Evolutionary conservation across 768 basidiomycete genomes (phyloP), one percentile per base, ranked within the genome.

Genomic region (Lactarius indigo): DNA sequence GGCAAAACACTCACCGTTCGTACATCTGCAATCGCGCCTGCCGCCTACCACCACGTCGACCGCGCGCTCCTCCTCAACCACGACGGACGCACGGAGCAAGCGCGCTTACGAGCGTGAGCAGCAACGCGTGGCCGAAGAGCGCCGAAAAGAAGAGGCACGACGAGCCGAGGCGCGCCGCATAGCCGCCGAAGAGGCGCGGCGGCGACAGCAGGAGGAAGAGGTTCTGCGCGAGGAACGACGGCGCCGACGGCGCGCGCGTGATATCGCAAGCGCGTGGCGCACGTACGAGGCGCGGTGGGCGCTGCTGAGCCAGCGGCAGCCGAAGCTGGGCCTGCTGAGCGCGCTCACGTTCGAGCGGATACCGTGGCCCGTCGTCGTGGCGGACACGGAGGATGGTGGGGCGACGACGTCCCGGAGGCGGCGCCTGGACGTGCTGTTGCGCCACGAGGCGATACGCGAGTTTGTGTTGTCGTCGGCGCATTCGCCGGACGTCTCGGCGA

Each of bases 391-490:
- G 12, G 35, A 37, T 0, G 0, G 35, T 12, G 35, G 35, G 35
- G 33, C 33, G 31, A 31, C 31, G 33, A 35, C 47, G 47, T 0
- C 47, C 23, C 75, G 78, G 3, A 82, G 30, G 23, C 57, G 13
- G 18, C 57, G 13, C 13, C 26, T 58, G 17, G 65, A 80, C 33
- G 85, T 84, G 61, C 78, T 93, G 61, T 78, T 93, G 64, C 80
- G 80, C 20, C 76, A 82, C 9, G 78, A 81, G 28, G 79, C 79
- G 26, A 83, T 92, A 60, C 74, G 78, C 30, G 72, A 75, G 55
- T 91, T 93, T 75, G 75, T 94, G 52, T 75, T 90, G 54, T 89
- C 88, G 33, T 80, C 83, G 20, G 68, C 78, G 10, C 89, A 92
- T 76, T 90, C 89, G 18, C 75, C 77, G 64, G 79, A 78, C 17